A percentile compares a stretch with the other conserved stretches of the same genome.
Conservation (phyloP, 441 rosid genomes). For the Corymbia citriodora region DNA sequence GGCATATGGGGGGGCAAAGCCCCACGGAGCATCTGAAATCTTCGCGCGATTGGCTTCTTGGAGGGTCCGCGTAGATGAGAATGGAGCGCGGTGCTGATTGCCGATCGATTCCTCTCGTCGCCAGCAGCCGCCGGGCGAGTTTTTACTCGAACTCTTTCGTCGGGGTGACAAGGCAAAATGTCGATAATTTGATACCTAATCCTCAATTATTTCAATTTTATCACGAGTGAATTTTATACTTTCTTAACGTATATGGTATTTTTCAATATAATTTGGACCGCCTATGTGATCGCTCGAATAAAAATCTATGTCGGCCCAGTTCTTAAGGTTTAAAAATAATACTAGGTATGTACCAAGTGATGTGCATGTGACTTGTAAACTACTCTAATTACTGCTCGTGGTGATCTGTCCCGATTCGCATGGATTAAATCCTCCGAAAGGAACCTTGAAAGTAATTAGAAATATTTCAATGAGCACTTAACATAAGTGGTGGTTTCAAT, state of each 20-base stretch:
- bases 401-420: neutral
- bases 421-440: no score
- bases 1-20: neutral
- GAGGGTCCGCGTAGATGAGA: neutral
- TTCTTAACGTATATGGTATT: neutral
- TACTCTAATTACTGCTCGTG: neutral
- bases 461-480: no score
- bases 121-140: neutral
- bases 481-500: no score
- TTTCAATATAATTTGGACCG: neutral
- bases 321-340: neutral
- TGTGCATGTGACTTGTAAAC: neutral
- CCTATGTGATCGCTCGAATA: neutral
- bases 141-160: neutral
- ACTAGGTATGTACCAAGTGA: neutral
- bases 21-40: neutral
- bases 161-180: neutral
- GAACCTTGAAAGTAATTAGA: neutral
- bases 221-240: neutral
- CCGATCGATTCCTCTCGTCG: neutral
- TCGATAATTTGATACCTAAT: neutral
- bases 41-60: neutral
- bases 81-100: neutral
- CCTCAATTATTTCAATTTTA: neutral
- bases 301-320: fast-evolving